Percentiles rank a stretch among this genome's conserved stretches.
phyloP scores from a whole-genome alignment of 108 stramenopile species.

The Aurantiochytrium sp. region DNA sequence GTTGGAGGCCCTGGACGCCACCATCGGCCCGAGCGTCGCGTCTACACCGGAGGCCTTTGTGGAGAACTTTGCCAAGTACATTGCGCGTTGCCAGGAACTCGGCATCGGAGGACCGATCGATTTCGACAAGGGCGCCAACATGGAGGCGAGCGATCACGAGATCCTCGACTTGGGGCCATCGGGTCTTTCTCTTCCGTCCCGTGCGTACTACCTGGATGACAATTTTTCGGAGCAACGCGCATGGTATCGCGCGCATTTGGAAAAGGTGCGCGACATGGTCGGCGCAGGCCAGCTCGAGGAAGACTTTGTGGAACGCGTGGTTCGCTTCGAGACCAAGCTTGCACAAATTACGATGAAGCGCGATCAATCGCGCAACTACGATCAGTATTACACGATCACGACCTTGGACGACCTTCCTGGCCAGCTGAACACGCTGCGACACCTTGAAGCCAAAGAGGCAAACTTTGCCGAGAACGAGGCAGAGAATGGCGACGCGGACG shows the following conservation, averaged over 20 bases:
- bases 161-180: neutral
- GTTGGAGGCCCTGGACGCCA: neutral
- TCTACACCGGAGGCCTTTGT: neutral
- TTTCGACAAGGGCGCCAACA: neutral
- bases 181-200: neutral
- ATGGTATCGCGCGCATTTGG: neutral
- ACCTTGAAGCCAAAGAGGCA: neutral
- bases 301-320: neutral
- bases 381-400: slow-evolving; percentile 5
- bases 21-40: neutral
- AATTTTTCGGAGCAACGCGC: neutral
- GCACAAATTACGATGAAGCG: neutral
- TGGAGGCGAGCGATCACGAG: neutral
- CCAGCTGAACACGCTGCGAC: neutral
- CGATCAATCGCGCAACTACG: neutral
- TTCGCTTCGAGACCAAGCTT: slow-evolving; percentile 11
- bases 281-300: neutral
- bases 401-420: neutral
- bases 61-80: neutral
- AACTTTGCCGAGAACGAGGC: neutral
- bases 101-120: neutral
- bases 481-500: neutral
- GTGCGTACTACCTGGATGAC: neutral
- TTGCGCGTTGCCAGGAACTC: neutral
- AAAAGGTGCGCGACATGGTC: neutral